phyloP scores from a whole-genome alignment of 1,284 basidiomycete genomes.

The Dichomitus squalens region DNA sequence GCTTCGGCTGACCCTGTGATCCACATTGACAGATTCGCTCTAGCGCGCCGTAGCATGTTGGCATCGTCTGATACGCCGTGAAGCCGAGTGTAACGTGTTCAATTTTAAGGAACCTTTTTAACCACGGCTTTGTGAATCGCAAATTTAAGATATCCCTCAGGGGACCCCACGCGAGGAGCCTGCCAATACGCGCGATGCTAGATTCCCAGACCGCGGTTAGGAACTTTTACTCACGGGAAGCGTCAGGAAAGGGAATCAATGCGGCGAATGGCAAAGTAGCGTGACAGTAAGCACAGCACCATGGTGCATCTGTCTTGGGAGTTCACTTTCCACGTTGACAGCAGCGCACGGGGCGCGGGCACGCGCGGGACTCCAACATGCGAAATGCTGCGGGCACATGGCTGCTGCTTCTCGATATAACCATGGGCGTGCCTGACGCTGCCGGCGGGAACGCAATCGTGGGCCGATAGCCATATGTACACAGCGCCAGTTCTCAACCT shows the following conservation, averaged over 20 bases:
- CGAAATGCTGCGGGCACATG: background rate
- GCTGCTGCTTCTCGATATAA: background rate
- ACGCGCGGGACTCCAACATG: background rate
- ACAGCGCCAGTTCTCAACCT: background rate
- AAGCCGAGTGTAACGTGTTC: too few species aligned
- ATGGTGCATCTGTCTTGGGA: too few species aligned
- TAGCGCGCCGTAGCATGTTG: background rate
- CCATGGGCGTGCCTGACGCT: constrained; percentile 9
- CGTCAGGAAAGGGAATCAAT: too few species aligned
- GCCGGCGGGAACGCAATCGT: constrained; percentile 15
- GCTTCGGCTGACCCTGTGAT: background rate
- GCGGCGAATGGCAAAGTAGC: too few species aligned
- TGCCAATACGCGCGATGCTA: too few species aligned
- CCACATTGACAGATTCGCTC: constrained; percentile 16
- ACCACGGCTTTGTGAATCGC: background rate
- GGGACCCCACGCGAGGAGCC: background rate
- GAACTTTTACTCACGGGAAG: too few species aligned
- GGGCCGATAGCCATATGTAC: background rate
- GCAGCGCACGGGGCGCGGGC: background rate
- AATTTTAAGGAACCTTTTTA: background rate
- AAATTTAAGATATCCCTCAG: too few species aligned
- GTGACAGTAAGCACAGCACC: too few species aligned
- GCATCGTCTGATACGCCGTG: too few species aligned
- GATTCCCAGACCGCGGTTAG: too few species aligned
- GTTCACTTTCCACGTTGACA: background rate